These are phyloP conservation scores for Cyclotella kingstonii DNA, from an alignment of 108 stramenopile genomes.

Conservation along the genomic window DNA sequence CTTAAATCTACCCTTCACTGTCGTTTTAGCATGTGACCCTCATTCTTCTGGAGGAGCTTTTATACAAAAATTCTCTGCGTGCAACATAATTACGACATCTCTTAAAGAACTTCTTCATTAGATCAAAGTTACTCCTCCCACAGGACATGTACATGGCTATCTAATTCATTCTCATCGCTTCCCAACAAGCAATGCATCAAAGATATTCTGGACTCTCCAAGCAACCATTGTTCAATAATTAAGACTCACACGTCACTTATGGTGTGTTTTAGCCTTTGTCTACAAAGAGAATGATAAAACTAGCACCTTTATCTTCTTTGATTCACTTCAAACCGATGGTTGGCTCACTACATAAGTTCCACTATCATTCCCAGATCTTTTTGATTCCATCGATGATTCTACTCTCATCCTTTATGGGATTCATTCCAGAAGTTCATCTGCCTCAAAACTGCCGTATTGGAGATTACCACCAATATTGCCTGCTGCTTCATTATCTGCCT, in stretches of 20 bases:
- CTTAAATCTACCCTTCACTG: neutral
- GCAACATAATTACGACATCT: neutral
- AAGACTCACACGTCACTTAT: neutral
- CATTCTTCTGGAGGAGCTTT: neutral
- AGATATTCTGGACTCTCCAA: neutral
- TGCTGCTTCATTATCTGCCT: neutral
- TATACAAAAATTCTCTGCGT: neutral
- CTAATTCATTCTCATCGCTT: no score
- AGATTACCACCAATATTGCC: neutral
- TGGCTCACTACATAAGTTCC: neutral
- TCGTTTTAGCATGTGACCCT: constrained; percentile 1
- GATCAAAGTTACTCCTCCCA: neutral
- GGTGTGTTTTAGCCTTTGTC: neutral
- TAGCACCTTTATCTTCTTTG: neutral
- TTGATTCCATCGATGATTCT: neutral
- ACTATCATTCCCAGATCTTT: neutral
- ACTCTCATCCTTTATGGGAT: neutral
- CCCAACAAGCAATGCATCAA: neutral
- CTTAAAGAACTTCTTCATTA: neutral
- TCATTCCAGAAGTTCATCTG: neutral
- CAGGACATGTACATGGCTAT: neutral
- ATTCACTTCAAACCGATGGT: neutral
- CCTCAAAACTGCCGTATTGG: neutral
- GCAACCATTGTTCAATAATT: neutral
- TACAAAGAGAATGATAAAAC: neutral